Percentiles rank a stretch among this genome's conserved stretches.
phyloP scores from a whole-genome alignment of 2,329 filamentous ascomycete species.

The Exophiala bonariae region DNA sequence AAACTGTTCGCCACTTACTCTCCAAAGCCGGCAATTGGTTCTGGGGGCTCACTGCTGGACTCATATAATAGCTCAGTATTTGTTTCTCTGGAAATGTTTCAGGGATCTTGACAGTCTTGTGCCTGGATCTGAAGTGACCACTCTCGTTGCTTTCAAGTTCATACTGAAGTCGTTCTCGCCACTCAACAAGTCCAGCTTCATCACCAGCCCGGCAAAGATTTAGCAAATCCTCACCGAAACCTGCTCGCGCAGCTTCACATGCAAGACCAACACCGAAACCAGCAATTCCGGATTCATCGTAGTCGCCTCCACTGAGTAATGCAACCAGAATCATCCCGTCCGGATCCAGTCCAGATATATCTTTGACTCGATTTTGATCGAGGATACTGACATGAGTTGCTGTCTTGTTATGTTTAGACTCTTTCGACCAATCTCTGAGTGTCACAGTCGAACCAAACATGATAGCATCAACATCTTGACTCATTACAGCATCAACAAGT shows the following conservation, averaged over 20 bases:
- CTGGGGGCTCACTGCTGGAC: slow-evolving; percentile 73
- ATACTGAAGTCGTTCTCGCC: slow-evolving; percentile 70
- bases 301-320: slow-evolving; percentile 93
- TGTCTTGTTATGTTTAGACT: slow-evolving; percentile 62
- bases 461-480: slow-evolving; percentile 93
- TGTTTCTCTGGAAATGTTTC: slow-evolving; percentile 77
- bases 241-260: slow-evolving; percentile 84
- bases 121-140: slow-evolving; percentile 74
- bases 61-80: slow-evolving; percentile 81
- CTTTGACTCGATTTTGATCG: slow-evolving; percentile 59
- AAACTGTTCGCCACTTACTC: slow-evolving; percentile 54
- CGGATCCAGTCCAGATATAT: slow-evolving; percentile 67
- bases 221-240: slow-evolving; percentile 65
- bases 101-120: slow-evolving; percentile 73
- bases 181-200: slow-evolving; percentile 43
- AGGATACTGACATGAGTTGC: slow-evolving; percentile 89
- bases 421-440: slow-evolving; percentile 79
- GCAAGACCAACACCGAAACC: slow-evolving; percentile 86
- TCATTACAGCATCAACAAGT: slow-evolving; percentile 88
- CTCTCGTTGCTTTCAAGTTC: slow-evolving; percentile 83
- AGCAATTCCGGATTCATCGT: slow-evolving; percentile 81
- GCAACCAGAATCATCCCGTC: slow-evolving; percentile 93
- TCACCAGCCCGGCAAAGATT: slow-evolving; percentile 31
- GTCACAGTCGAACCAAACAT: slow-evolving; percentile 90
- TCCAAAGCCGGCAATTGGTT: slow-evolving; percentile 57